Conservation (phyloP, 2,329 filamentous ascomycete genomes). For the Fusarium bulbicola region DNA sequence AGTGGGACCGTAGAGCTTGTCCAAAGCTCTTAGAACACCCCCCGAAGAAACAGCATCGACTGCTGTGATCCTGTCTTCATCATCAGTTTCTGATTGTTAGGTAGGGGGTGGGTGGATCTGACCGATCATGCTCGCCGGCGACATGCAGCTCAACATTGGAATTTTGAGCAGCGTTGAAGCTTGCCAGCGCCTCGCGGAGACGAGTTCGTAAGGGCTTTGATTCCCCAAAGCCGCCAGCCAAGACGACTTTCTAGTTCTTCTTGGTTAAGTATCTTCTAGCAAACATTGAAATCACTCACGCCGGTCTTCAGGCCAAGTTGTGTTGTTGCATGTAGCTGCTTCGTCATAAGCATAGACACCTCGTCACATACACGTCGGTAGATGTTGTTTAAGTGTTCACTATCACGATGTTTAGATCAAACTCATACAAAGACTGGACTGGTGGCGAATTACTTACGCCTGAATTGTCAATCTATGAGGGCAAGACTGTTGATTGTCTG, state of each 20-base stretch:
- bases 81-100: neutral
- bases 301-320: neutral
- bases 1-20: neutral
- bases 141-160: neutral
- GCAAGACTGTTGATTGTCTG: neutral
- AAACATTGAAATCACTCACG: neutral
- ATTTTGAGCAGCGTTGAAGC: neutral
- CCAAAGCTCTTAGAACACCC: neutral
- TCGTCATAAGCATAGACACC: neutral
- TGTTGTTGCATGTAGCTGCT: neutral
- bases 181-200: neutral
- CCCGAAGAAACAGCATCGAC: neutral
- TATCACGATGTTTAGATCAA: neutral
- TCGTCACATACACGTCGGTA: neutral
- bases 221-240: neutral
- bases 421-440: neutral
- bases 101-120: neutral
- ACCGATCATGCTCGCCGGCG: neutral
- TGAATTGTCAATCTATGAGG: neutral
- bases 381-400: neutral
- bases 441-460: neutral
- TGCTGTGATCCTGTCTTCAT: accelerated
- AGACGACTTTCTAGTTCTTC: neutral
- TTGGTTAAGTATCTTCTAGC: neutral
- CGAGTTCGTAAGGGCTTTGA: neutral